phyloP scores from a whole-genome alignment of 306 rosid species.

The Fragaria vesca region DNA sequence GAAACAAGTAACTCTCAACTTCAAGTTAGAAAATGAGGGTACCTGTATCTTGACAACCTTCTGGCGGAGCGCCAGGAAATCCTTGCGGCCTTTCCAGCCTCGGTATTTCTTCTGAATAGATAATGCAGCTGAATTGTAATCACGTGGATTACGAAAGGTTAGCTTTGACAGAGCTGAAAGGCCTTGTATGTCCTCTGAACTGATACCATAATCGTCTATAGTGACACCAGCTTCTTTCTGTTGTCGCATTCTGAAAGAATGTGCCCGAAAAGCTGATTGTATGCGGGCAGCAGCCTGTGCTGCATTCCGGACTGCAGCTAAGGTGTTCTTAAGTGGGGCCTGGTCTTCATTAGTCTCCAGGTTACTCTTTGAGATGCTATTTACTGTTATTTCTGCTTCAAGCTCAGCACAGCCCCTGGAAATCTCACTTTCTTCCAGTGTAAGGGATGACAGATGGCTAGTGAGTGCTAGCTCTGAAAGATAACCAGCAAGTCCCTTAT shows the following conservation, averaged over 20 bases:
- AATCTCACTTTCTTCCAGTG: constrained; percentile 64
- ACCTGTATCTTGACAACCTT: constrained; percentile 96
- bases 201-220: constrained; percentile 46
- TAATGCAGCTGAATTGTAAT: constrained; percentile 71
- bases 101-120: constrained; percentile 93
- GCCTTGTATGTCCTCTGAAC: constrained; percentile 48
- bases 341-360: constrained; percentile 50
- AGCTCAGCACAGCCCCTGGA: constrained; percentile 63
- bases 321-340: constrained; percentile 49
- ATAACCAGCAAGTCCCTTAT: constrained; percentile 96
- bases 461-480: constrained; percentile 81
- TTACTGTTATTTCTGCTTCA: constrained; percentile 63
- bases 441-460: constrained; percentile 87
- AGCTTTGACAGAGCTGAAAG: constrained; percentile 64
- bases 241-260: constrained; percentile 62
- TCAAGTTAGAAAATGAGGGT: constrained; percentile 13
- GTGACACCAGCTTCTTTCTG: constrained; percentile 41
- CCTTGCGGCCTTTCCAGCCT: constrained; percentile 86
- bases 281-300: constrained; percentile 91
- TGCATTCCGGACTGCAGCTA: constrained; percentile 87
- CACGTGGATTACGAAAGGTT: constrained; percentile 56
- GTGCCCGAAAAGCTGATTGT: constrained; percentile 90
- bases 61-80: constrained; percentile 67
- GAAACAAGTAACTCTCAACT: background rate
- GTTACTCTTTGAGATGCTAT: constrained; percentile 47